Evolutionary conservation across 2,329 filamentous ascomycete species (phyloP).

Genomic region (Epichloe hybrida): DNA sequence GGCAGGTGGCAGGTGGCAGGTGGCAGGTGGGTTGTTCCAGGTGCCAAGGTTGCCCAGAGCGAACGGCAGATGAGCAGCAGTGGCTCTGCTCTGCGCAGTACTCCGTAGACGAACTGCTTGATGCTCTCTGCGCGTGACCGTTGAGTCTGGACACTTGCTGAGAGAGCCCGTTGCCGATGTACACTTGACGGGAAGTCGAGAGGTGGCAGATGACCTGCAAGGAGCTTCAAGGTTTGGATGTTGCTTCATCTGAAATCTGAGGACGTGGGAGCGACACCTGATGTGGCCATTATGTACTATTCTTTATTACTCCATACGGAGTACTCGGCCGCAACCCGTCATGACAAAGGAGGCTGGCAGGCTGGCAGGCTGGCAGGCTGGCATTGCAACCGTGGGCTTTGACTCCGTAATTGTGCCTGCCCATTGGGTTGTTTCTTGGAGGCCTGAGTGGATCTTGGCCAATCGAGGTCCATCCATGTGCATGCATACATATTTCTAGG

Average conservation of each 20-base stretch:
- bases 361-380: background rate
- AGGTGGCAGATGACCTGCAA: background rate
- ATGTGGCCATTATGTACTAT: background rate
- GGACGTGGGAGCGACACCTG: too few relatives aligned
- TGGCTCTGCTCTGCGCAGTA: background rate
- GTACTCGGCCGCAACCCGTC: background rate
- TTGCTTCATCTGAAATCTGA: too few relatives aligned
- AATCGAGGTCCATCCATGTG: background rate
- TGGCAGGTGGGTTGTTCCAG: constrained; percentile 1
- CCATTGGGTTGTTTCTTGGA: background rate
- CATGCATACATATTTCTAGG: background rate
- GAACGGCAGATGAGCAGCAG: background rate
- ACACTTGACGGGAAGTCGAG: too few relatives aligned
- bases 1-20: background rate
- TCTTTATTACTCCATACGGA: background rate
- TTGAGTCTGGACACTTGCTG: background rate
- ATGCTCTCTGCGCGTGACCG: background rate
- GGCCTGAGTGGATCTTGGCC: background rate
- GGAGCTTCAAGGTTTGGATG: background rate
- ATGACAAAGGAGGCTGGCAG: background rate
- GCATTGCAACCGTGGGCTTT: too few relatives aligned
- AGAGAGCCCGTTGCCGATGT: background rate
- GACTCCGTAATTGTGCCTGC: too few relatives aligned
- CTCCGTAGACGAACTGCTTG: too few relatives aligned
- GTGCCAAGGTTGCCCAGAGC: background rate